These are phyloP conservation scores for Pyrenula massariospora DNA, from an alignment of 495 filamentous ascomycete genomes.

Conservation along the genomic window DNA sequence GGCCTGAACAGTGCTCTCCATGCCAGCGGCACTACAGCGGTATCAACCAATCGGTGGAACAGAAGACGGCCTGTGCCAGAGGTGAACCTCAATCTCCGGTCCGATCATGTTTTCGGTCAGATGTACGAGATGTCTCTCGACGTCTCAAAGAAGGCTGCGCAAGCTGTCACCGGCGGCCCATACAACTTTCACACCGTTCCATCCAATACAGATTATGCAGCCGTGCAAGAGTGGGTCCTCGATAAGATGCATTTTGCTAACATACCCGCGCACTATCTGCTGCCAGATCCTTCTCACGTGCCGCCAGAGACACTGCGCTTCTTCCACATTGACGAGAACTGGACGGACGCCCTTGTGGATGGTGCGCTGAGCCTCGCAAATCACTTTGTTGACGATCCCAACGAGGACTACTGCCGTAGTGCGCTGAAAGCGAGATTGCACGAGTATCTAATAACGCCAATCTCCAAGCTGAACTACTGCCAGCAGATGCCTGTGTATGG, in stretches of 20 bases:
- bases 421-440: conserved; percentile 23
- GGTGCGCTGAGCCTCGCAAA: conserved; percentile 33
- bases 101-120: background rate
- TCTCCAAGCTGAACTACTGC: background rate
- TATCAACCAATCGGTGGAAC: no score
- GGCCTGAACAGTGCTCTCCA: no score
- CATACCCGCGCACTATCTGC: conserved; percentile 28
- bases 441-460: conserved; percentile 8
- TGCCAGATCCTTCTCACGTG: conserved; percentile 25
- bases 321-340: conserved; percentile 33
- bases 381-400: conserved; percentile 14
- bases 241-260: conserved; percentile 21
- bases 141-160: conserved; percentile 3
- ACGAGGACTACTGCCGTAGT: conserved; percentile 16
- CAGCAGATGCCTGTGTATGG: conserved; percentile 17
- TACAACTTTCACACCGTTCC: conserved; percentile 23
- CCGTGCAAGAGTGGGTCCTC: conserved; percentile 22
- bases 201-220: conserved; percentile 17
- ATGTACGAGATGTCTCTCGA: background rate
- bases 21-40: no score
- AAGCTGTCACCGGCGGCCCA: conserved; percentile 1
- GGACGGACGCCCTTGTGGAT: conserved; percentile 33
- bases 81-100: no score
- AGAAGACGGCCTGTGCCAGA: no score
- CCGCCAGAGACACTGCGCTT: conserved; percentile 29